Percentiles rank a stretch among this genome's conserved stretches.
These are phyloP conservation scores for Lachnellula arida DNA, from an alignment of 2,329 filamentous ascomycete genomes.

Conservation along the genomic window DNA sequence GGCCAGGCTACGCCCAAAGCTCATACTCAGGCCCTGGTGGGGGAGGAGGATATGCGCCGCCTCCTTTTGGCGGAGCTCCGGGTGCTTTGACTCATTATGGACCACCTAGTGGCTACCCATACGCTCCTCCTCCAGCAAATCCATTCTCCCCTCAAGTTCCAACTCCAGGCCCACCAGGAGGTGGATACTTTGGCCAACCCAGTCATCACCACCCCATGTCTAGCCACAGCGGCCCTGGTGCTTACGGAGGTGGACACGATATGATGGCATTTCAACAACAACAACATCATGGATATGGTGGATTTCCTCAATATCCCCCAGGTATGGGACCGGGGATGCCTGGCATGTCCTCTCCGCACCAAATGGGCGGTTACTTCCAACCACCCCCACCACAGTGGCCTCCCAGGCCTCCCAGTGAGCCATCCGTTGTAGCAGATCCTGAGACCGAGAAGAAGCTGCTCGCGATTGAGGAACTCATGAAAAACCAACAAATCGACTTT, in stretches of 20 bases:
- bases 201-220: slow-evolving; percentile 40
- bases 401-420: slow-evolving; percentile 15
- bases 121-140: slow-evolving; percentile 20
- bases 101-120: slow-evolving; percentile 20
- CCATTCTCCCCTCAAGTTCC: slow-evolving; percentile 28
- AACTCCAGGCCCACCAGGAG: slow-evolving; percentile 23
- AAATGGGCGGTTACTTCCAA: slow-evolving; percentile 17
- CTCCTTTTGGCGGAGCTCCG: slow-evolving; percentile 25
- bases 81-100: slow-evolving; percentile 31
- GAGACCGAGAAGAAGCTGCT: slow-evolving; percentile 51
- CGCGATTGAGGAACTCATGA: slow-evolving; percentile 55
- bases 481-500: slow-evolving; percentile 39
- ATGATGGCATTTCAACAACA: slow-evolving; percentile 31
- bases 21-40: slow-evolving; percentile 22
- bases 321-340: slow-evolving; percentile 16
- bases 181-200: slow-evolving; percentile 26
- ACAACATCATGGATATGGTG: slow-evolving; percentile 18
- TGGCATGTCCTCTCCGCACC: slow-evolving; percentile 14
- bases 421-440: slow-evolving; percentile 21
- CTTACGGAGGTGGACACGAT: slow-evolving; percentile 24
- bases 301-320: slow-evolving; percentile 16
- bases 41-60: slow-evolving; percentile 21
- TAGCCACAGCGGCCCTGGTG: slow-evolving; percentile 22
- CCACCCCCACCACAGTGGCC: slow-evolving; percentile 20
- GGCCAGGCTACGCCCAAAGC: slow-evolving; percentile 28